Evolutionary conservation across 768 basidiomycete genomes (phyloP).

Genomic region (Daedaleopsis sinensis): DNA sequence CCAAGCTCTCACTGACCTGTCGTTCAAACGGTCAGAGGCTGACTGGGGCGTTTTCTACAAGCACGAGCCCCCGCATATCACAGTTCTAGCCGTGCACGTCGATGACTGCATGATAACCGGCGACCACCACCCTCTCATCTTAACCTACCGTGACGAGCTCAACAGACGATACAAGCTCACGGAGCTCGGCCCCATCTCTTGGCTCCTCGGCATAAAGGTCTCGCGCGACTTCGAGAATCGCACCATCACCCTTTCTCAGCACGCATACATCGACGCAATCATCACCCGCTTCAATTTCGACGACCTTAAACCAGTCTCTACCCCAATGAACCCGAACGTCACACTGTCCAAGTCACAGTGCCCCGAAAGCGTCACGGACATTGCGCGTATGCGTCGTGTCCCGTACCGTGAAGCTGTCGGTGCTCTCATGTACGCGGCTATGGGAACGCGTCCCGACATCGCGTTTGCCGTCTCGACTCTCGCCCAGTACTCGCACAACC

Average conservation of each 20-base stretch:
- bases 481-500: slow-evolving; percentile 34
- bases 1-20: slow-evolving; percentile 1
- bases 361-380: background rate
- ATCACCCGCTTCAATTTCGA: background rate
- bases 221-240: slow-evolving; percentile 8
- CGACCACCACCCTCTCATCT: background rate
- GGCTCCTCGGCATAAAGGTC: slow-evolving; percentile 30
- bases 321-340: slow-evolving; percentile 25
- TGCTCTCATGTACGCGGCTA: slow-evolving; percentile 29
- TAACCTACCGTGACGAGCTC: background rate
- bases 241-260: slow-evolving; percentile 22
- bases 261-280: slow-evolving; percentile 12
- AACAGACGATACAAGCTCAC: slow-evolving; percentile 5
- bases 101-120: slow-evolving; percentile 15
- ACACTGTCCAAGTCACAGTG: slow-evolving; percentile 11
- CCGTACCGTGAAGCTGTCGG: slow-evolving; percentile 28
- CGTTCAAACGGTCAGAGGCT: slow-evolving; percentile 4
- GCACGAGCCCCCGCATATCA: background rate
- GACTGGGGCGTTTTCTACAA: slow-evolving; percentile 7
- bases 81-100: slow-evolving; percentile 17
- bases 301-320: slow-evolving; percentile 16
- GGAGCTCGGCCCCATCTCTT: slow-evolving; percentile 23
- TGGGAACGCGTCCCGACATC: slow-evolving; percentile 40
- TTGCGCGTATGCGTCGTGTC: slow-evolving; percentile 14
- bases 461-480: slow-evolving; percentile 34